Evolutionary conservation across 1,284 basidiomycete species (phyloP).

Genomic region (Leccinum brunneo-olivaceum): DNA sequence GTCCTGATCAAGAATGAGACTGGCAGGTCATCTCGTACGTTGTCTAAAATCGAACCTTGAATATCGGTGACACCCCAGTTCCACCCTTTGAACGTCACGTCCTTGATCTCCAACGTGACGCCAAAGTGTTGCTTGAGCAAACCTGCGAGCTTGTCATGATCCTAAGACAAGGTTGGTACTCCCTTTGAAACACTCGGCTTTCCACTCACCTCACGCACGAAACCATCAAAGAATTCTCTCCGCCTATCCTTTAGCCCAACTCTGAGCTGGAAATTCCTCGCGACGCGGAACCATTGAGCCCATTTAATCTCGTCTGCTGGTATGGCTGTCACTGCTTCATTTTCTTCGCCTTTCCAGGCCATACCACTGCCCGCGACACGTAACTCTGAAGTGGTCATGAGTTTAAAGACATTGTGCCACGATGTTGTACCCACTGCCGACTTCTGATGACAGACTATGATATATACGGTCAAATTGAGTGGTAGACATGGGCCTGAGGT

Average conservation of each 20-base stretch:
- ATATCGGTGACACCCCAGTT: conserved; percentile 98
- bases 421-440: conserved; percentile 64
- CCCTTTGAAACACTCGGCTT: neutral
- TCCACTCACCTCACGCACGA: conserved; percentile 72
- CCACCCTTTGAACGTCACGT: conserved; percentile 91
- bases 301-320: conserved; percentile 75
- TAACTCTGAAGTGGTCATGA: conserved; percentile 53
- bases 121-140: conserved; percentile 85
- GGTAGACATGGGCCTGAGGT: conserved; percentile 39
- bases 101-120: conserved; percentile 79
- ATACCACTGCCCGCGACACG: conserved; percentile 84
- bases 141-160: conserved; percentile 71
- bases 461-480: conserved; percentile 82
- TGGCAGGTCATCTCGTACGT: neutral
- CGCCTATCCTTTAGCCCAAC: conserved; percentile 73
- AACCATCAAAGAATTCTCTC: conserved; percentile 89
- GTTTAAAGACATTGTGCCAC: neutral
- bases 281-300: conserved; percentile 88
- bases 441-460: conserved; percentile 64
- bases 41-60: conserved; percentile 54
- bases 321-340: conserved; percentile 61
- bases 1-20: conserved; percentile 44
- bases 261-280: conserved; percentile 85
- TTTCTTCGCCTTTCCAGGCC: conserved; percentile 83
- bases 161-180: conserved; percentile 39